Percentiles rank a stretch among this genome's conserved stretches.
phyloP scores from a whole-genome alignment of 2,329 filamentous ascomycete genomes.

The Mycocentrospora acerina region DNA sequence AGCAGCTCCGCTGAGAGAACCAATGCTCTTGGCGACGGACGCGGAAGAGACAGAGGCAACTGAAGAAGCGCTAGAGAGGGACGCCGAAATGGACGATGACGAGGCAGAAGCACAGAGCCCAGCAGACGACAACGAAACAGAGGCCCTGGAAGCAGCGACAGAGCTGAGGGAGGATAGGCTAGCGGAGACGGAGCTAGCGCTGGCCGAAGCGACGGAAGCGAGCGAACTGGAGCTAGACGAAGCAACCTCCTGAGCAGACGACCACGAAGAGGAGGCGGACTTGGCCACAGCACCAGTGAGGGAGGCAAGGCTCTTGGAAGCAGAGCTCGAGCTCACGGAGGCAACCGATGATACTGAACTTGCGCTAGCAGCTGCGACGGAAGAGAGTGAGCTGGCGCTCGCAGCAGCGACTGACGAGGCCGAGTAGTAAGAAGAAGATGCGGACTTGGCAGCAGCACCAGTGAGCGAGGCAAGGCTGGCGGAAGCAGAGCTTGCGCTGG shows the following conservation, averaged over 20 bases:
- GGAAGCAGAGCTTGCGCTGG: conserved; percentile 36
- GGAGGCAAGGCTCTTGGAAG: too few relatives aligned
- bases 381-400: conserved; percentile 18
- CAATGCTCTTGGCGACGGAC: too few relatives aligned
- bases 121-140: conserved; percentile 14
- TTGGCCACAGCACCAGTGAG: too few relatives aligned
- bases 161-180: conserved; percentile 26
- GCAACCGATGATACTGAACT: too few relatives aligned
- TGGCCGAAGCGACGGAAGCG: conserved; percentile 34
- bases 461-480: conserved; percentile 33
- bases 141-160: not conserved
- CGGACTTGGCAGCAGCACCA: conserved; percentile 34
- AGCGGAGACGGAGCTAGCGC: conserved; percentile 18
- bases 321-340: too few relatives aligned
- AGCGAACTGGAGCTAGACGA: conserved; percentile 18
- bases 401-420: conserved; percentile 9
- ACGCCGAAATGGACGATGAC: conserved; percentile 36
- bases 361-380: too few relatives aligned
- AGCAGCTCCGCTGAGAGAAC: too few relatives aligned
- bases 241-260: too few relatives aligned
- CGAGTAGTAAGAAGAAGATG: conserved; percentile 37
- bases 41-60: too few relatives aligned
- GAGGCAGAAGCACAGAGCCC: conserved; percentile 37
- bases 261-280: too few relatives aligned
- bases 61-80: conserved; percentile 28